Conservation (phyloP, 305 asterid species). For the Caryopteris hybrid region DNA sequence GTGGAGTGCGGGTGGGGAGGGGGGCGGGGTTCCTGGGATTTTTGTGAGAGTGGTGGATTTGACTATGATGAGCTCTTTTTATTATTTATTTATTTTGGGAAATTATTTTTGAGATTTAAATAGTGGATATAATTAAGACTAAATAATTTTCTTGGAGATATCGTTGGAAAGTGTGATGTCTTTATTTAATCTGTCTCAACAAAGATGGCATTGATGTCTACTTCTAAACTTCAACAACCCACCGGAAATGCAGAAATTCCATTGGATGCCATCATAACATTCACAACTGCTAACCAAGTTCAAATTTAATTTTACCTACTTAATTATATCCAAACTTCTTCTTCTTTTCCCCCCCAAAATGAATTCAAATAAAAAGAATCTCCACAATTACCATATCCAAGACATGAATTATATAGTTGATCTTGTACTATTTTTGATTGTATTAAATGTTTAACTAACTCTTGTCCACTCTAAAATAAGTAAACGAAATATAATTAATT, state of each 20-base stretch:
- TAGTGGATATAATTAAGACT: background rate
- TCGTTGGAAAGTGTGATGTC: constrained; percentile 34
- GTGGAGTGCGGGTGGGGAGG: background rate
- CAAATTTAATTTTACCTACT: background rate
- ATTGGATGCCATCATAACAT: background rate
- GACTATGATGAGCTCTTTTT: background rate
- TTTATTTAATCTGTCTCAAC: background rate
- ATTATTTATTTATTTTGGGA: background rate
- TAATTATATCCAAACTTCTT: background rate
- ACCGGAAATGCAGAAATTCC: constrained; percentile 23
- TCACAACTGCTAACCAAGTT: constrained; percentile 1
- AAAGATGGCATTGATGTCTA: constrained; percentile 33
- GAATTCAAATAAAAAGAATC: too few relatives aligned
- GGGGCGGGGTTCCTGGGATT: background rate
- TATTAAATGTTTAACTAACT: too few relatives aligned
- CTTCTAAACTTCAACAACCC: constrained; percentile 46
- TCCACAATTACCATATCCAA: too few relatives aligned
- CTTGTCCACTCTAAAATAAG: too few relatives aligned
- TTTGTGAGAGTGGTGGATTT: constrained; percentile 13
- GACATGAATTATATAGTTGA: too few relatives aligned
- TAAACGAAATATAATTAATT: too few relatives aligned
- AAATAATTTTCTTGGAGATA: constrained; percentile 11
- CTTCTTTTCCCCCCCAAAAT: too few relatives aligned
- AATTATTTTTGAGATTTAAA: background rate
- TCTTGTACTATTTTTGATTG: too few relatives aligned